Percentiles rank a stretch among this genome's conserved stretches.
Evolutionary conservation across 305 asterid genomes (phyloP).

Genomic region (Nicotiana rustica): DNA sequence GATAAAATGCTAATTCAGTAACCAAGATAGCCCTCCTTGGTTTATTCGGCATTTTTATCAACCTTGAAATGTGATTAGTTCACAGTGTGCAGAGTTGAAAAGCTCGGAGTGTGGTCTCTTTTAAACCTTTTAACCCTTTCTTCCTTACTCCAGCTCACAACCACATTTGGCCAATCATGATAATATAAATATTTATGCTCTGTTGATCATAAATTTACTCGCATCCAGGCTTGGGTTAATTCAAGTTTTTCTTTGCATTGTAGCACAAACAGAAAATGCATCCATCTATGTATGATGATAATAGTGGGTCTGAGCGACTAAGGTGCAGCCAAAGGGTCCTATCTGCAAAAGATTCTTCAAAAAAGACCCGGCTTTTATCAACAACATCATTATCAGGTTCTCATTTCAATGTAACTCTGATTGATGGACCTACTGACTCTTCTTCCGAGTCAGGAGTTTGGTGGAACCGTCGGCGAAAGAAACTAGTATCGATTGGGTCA

Average conservation of each 20-base stretch:
- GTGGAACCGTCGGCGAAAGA: slow-evolving; percentile 25
- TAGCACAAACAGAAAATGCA: slow-evolving; percentile 41
- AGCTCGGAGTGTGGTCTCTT: not conserved
- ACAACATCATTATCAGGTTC: slow-evolving; percentile 39
- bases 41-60: slow-evolving; percentile 7
- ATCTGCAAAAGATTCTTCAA: slow-evolving; percentile 44
- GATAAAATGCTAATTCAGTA: not conserved
- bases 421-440: slow-evolving; percentile 21
- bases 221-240: slow-evolving; percentile 5
- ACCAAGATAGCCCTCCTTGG: slow-evolving; percentile 10
- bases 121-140: not conserved
- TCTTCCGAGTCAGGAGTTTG: slow-evolving; percentile 34
- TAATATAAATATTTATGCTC: slow-evolving; percentile 12
- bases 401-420: slow-evolving; percentile 37
- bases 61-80: not conserved
- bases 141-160: slow-evolving; percentile 24
- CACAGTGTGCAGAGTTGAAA: slow-evolving; percentile 6
- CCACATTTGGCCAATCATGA: slow-evolving; percentile 7
- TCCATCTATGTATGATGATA: slow-evolving; percentile 43
- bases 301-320: slow-evolving; percentile 41
- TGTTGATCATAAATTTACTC: slow-evolving; percentile 3
- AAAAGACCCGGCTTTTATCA: slow-evolving; percentile 29
- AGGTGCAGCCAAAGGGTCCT: slow-evolving; percentile 52
- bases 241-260: slow-evolving; percentile 21
- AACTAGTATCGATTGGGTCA: slow-evolving; percentile 36